Percentiles rank a stretch among this genome's conserved stretches.
phyloP scores from a whole-genome alignment of 2,329 filamentous ascomycete species.

The Emericellopsis atlantica region DNA sequence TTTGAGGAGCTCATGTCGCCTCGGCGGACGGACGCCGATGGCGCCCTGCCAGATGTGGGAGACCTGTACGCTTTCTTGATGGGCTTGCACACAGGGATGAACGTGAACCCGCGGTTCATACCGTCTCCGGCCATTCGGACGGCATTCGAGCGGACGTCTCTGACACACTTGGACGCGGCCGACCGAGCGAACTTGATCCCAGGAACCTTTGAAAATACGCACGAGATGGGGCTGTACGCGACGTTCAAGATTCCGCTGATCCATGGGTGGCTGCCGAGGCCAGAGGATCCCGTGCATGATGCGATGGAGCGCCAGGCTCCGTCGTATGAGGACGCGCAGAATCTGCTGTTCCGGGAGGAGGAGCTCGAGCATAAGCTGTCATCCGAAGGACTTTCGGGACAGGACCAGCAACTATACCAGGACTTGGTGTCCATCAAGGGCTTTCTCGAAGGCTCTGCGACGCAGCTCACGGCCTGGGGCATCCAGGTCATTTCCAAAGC shows the following conservation, averaged over 20 bases:
- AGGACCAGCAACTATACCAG: conserved; percentile 69
- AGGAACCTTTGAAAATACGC: conserved; percentile 76
- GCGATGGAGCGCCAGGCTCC: conserved; percentile 64
- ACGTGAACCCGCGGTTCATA: conserved; percentile 86
- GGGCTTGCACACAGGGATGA: conserved; percentile 90
- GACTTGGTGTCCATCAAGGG: conserved; percentile 76
- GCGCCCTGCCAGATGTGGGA: conserved; percentile 67
- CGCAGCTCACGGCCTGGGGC: conserved; percentile 76
- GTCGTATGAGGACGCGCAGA: conserved; percentile 87
- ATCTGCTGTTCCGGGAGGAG: conserved; percentile 77
- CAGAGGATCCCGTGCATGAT: conserved; percentile 49
- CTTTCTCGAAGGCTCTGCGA: conserved; percentile 69
- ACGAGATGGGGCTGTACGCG: conserved; percentile 81
- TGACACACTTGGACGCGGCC: conserved; percentile 37
- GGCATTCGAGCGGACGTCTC: conserved; percentile 36
- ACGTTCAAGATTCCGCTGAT: conserved; percentile 82
- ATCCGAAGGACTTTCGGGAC: conserved; percentile 42
- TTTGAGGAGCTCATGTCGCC: conserved; percentile 88
- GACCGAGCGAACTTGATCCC: conserved; percentile 36
- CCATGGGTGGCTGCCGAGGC: conserved; percentile 82
- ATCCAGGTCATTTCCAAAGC: conserved; percentile 60
- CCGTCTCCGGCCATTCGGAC: conserved; percentile 35
- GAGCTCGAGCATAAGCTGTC: conserved; percentile 71
- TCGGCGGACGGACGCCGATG: conserved; percentile 47
- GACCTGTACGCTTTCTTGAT: conserved; percentile 83